Evolutionary conservation across 1,139 yeast species (phyloP).

Genomic region (Taphrina confusa): DNA sequence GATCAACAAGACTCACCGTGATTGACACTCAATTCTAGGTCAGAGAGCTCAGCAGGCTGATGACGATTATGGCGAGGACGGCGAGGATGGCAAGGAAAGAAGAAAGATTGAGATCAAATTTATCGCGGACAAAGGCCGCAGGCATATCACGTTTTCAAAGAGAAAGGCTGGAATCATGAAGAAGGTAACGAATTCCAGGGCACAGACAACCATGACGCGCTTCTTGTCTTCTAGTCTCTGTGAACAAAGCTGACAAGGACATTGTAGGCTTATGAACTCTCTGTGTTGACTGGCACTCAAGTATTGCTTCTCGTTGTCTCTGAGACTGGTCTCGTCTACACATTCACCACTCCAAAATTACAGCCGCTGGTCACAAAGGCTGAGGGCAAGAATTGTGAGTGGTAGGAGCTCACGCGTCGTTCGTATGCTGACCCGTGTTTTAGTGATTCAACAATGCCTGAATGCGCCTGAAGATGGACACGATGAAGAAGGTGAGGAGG

Average conservation of each 20-base stretch:
- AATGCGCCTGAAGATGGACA: conserved; percentile 72
- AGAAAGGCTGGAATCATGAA: conserved; percentile 99
- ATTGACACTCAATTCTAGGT: background rate
- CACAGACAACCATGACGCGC: no score
- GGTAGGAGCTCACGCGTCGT: background rate
- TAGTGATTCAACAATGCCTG: conserved; percentile 86
- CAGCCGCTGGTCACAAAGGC: conserved; percentile 96
- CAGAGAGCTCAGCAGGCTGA: conserved; percentile 30
- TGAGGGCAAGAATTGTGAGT: conserved; percentile 76
- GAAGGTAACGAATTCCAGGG: no score
- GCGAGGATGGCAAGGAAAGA: conserved; percentile 63
- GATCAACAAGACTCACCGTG: background rate
- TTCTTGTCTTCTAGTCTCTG: no score
- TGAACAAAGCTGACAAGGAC: no score
- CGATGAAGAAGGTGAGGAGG: conserved; percentile 39
- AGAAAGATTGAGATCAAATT: conserved; percentile 96
- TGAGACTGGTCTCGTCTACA: conserved; percentile 95
- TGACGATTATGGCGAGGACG: conserved; percentile 35
- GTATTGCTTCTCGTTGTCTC: conserved; percentile 89
- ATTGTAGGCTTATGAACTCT: conserved; percentile 90
- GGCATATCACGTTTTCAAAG: conserved; percentile 95
- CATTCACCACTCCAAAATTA: conserved; percentile 97
- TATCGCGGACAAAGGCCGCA: conserved; percentile 93
- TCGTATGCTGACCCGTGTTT: no score
- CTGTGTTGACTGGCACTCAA: conserved; percentile 95